Evolutionary conservation across 2,329 filamentous ascomycete genomes (phyloP).

Genomic region (Xylariaceae sp.): DNA sequence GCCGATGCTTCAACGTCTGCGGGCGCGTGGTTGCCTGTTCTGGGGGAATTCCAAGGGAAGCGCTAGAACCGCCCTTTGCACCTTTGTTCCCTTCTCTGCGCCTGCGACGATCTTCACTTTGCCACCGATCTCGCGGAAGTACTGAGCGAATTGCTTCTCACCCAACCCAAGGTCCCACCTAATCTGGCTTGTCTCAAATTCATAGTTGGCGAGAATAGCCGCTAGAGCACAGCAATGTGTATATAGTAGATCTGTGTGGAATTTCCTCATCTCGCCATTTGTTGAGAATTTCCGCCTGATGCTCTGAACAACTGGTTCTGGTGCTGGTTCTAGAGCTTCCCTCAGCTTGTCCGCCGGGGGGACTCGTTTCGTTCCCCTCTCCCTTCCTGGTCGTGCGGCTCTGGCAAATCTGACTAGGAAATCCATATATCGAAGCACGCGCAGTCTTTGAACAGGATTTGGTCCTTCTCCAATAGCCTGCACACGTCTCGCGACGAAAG

Average conservation of each 20-base stretch:
- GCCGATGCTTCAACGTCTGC: background rate
- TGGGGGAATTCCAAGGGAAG: constrained; percentile 83
- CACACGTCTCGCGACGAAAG: constrained; percentile 63
- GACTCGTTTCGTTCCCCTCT: constrained; percentile 45
- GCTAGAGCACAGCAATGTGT: constrained; percentile 70
- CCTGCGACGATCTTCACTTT: constrained; percentile 57
- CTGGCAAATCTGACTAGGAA: constrained; percentile 53
- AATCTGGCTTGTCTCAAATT: constrained; percentile 66
- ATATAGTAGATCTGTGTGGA: constrained; percentile 66
- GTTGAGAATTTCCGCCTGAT: constrained; percentile 68
- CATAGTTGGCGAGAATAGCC: constrained; percentile 68
- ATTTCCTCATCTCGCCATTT: constrained; percentile 61
- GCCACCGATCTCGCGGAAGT: constrained; percentile 74
- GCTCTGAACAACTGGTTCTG: constrained; percentile 59
- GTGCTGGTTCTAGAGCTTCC: constrained; percentile 51
- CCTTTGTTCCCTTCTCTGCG: constrained; percentile 54
- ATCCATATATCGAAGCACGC: constrained; percentile 56
- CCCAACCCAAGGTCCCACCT: constrained; percentile 69
- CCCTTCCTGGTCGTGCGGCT: constrained; percentile 40
- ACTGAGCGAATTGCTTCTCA: constrained; percentile 64
- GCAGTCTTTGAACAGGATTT: constrained; percentile 48
- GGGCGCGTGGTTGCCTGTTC: constrained; percentile 29
- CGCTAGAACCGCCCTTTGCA: constrained; percentile 63
- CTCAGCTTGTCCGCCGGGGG: constrained; percentile 60
- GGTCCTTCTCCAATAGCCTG: constrained; percentile 49